Base-by-base conservation (phyloP, 208 protist genomes). In the Leishmania martiniquensis region DNA sequence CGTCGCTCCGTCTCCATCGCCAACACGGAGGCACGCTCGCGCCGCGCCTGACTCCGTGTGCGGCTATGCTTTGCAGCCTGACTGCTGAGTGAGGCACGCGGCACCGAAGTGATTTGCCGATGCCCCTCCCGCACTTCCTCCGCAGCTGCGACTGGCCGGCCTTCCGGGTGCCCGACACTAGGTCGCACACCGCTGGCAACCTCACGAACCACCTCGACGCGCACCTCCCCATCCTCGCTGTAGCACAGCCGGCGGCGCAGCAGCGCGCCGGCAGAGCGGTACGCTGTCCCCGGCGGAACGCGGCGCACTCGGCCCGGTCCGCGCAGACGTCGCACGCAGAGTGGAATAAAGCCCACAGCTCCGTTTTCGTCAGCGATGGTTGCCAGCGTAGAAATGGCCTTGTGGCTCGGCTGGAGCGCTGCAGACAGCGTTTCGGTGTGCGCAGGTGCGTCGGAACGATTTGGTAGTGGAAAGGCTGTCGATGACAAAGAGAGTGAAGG, bases 281-380 rank as follows among this genome's bases (percentile, higher is more conserved):
- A 91, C 10, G 81, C 77, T 32, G 85, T 85, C 4, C 85, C 85
- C 25, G 84, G 82, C 34, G 84, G 87, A 32, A 77, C 73, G n/a
- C 90, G 83, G 5, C 84, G 80, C 10, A 85, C 90, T 0, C 76
- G 67, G 32, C 90, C 90, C 1, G 90, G 90, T 25, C 90, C 90
- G 45, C 80, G 80, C 78, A 76, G 66, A 25, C 70, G 81, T 29
- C 49, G 75, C 65, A 82, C 68, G 51, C 79, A 87, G 12, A 72
- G 62, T 3, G 76, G 76, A 45, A 78, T 70, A 44, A 13, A 42
- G 47, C 42, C 52, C 10, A 75, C 66, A 13, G n/a, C 44, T 4
- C 34, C n/a, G 49, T 45, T 34, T 5, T 67, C 78, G 10, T 82
- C 78, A 54, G 75, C 65, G 5, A 4, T 12, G 3, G 47, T 39